phyloP scores from a whole-genome alignment of 495 filamentous ascomycete genomes.

The Xylaria venustula region DNA sequence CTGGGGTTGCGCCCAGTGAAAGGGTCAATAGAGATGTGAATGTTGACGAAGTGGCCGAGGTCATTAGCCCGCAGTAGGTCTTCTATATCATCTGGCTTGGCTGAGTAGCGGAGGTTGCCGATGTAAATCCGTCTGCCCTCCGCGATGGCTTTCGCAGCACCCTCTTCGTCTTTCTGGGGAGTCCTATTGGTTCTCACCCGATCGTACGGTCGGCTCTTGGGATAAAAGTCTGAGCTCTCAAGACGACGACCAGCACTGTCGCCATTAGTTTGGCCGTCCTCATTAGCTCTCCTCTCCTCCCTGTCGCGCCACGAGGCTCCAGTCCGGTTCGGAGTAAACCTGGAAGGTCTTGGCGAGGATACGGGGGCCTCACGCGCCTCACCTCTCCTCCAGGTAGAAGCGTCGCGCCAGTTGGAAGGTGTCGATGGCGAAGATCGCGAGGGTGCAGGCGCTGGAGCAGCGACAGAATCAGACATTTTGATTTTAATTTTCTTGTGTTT shows the following conservation, averaged over 20 bases:
- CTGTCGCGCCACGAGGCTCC: conserved; percentile 14
- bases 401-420: conserved; percentile 12
- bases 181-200: conserved; percentile 12
- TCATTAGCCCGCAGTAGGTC: conserved; percentile 50
- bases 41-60: conserved; percentile 49
- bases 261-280: not conserved
- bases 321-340: not conserved
- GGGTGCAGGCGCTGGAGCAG: not conserved
- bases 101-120: conserved; percentile 66
- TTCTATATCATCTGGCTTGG: conserved; percentile 61
- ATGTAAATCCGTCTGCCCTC: conserved; percentile 61
- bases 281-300: not conserved
- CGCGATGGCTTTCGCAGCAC: conserved; percentile 38
- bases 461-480: conserved; percentile 8
- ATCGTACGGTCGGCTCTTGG: conserved; percentile 15
- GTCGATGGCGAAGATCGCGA: not conserved
- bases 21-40: conserved; percentile 67
- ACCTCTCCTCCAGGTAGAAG: conserved; percentile 10
- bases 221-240: not conserved
- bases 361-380: conserved; percentile 3
- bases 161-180: conserved; percentile 18
- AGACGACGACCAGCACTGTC: not conserved
- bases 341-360: not conserved
- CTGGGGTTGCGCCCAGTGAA: conserved; percentile 67
- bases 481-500: not conserved